Evolutionary conservation across 1,284 basidiomycete genomes (phyloP), one percentile per base, ranked within the genome.

Genomic region (Naganishia liquefaciens): DNA sequence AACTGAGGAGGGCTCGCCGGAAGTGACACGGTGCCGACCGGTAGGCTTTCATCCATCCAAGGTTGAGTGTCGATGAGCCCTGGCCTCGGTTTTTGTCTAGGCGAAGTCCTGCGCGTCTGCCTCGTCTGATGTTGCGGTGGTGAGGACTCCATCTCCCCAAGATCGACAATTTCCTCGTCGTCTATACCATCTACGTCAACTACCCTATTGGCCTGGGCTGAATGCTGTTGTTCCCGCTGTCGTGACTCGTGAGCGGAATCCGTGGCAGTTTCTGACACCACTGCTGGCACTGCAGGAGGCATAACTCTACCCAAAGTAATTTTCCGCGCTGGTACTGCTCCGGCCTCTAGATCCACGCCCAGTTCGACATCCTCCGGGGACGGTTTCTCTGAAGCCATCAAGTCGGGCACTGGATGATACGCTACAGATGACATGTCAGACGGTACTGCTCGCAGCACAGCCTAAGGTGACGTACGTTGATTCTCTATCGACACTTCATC

Each of bases 31-130:
- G 44, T 58, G 25, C 23, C 54, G 5, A 37, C 13, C 11, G 28
- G 44, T 5, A 47, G 17, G 13, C 25, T 39, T 17, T 47, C 30
- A 2, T 57, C 43, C 27, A 44, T 43, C 1, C 19, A 27, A 30
- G 57, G 46, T n/a, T 60, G 57, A 19, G 57, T 60, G 27, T 60
- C 47, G 33, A 60, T 50, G 33, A 60, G 40, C 23, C 57, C 57
- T 19, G 25, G 21, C 39, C 46, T 49, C 7, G 57, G 49, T 6
- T 30, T 13, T 9, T 9, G n/a, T 13, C 21, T 21, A 9, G 43
- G 42, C 11, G 42, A 40, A 30, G 43, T 42, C 46, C 40, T 44
- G 5, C 25, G 21, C 15, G 5, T 21, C 39, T 39, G 30, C 23
- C 25, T 37, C 11, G 33, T 19, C 19, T 23, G 15, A 9, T 5